Evolutionary conservation across 2,329 filamentous ascomycete species (phyloP).

Genomic region (Plectosphaerella plurivora): DNA sequence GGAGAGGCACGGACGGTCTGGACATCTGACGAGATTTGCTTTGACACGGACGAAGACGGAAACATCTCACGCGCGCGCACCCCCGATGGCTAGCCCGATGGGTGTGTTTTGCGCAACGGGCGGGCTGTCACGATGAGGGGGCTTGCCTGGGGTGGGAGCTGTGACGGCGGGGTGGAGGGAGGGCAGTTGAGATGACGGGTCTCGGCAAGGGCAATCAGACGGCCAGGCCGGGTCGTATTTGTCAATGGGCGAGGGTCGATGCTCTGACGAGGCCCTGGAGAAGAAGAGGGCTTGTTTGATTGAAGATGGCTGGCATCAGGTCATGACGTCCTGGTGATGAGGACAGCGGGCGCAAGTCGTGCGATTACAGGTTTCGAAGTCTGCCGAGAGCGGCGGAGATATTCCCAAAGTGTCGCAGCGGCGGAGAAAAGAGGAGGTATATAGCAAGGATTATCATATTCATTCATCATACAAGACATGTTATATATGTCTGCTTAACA

Average conservation of each 20-base stretch:
- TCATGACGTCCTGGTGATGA: too few species aligned
- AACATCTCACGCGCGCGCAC: not conserved
- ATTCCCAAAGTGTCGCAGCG: not conserved
- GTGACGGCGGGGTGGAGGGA: not conserved
- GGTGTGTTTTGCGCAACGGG: not conserved
- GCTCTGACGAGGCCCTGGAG: not conserved
- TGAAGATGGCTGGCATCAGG: not conserved
- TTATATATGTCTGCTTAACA: not conserved
- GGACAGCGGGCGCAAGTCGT: not conserved
- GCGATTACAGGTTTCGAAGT: not conserved
- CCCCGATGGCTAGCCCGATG: not conserved
- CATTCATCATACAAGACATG: not conserved
- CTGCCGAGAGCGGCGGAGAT: too few species aligned
- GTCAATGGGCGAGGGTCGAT: not conserved
- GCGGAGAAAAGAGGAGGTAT: not conserved
- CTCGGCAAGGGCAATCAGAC: slow-evolving; percentile 2
- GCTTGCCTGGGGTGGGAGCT: too few species aligned
- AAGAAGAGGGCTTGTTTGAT: too few species aligned
- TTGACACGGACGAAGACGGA: slow-evolving; percentile 5
- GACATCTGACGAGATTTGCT: not conserved
- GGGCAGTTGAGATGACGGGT: slow-evolving; percentile 8
- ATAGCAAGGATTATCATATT: not conserved
- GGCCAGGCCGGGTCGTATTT: not conserved
- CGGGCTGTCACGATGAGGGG: not conserved
- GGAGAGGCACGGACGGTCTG: not conserved